Conservation (phyloP, 139 green algal genomes). For the Trebouxia sp. region DNA sequence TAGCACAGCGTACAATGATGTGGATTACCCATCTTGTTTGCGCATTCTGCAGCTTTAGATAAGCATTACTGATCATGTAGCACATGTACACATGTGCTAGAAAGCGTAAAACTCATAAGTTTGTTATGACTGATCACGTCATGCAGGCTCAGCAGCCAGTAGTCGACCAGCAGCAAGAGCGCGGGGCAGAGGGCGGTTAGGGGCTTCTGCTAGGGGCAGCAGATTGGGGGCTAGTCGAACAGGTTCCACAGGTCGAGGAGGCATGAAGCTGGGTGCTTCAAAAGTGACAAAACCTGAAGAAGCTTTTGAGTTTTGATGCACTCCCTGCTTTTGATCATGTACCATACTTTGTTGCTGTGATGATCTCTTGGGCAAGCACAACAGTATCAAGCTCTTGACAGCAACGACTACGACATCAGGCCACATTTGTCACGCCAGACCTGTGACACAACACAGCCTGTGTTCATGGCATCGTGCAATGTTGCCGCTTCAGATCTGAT, state of each 20-base stretch:
- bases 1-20: background rate
- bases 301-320: background rate
- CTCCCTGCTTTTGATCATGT: no score
- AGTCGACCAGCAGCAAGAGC: background rate
- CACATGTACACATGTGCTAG: background rate
- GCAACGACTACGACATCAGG: no score
- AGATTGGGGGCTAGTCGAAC: background rate
- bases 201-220: background rate
- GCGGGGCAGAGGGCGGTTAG: background rate
- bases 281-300: slow-evolving; percentile 12
- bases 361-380: no score
- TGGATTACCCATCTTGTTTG: background rate
- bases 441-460: no score
- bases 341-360: no score
- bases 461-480: no score
- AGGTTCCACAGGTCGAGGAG: background rate
- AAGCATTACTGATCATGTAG: background rate
- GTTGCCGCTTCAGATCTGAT: no score
- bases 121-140: background rate
- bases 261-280: slow-evolving; percentile 22
- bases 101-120: background rate
- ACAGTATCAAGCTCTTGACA: no score
- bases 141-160: background rate
- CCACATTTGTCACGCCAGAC: no score
- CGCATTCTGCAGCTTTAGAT: background rate